Base-by-base conservation (phyloP, 108 stramenopile genomes). In the Cyclostephanos tholiformis region DNA sequence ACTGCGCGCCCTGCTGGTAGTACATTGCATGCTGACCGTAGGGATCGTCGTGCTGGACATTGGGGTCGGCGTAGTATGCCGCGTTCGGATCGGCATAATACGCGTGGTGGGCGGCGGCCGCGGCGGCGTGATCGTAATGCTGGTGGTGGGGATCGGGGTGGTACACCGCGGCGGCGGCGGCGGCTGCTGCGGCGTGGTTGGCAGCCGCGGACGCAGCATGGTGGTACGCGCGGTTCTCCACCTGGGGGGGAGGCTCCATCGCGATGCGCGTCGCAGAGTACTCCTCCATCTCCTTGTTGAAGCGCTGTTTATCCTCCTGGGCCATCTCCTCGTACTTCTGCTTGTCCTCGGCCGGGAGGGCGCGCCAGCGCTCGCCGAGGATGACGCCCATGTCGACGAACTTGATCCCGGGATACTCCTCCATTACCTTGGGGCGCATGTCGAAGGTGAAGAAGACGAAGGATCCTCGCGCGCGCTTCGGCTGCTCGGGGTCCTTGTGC, bases 301-400 rank as follows among this genome's bases (percentile, higher is more conserved):
- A 97, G 26, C 95, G 88, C 27, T 80, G 64, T 71, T 96, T 97
- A 85, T 96, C 97, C 67, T 89, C 81, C 41, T 82, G 75, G 7
- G 95, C 95, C 82, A 91, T 72, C 23, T 91, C 92, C 71, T 97
- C 93, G 68, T 88, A 98, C 17, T 86, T 83, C 59, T 84, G 88
- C 75, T 91, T 96, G 46, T 92, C 89, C 48, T 90, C 91, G 16
- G 88, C 85, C 11, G 91, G 81, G 72, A 98, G 80, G 22, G 85
- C 86, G 20, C 95, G 66, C 97, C 97, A 98, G 52, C 92, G 87
- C 67, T 94, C 95, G 10, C 97, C 97, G 29, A 97, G 72, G 55
- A 96, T 79, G 65, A 90, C 93, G 36, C 91, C 91, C 61, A 98
- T 82, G 39, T 98, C 97, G 5, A 94, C 91, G 80, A 96, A 89